Base-by-base conservation (phyloP, 2,329 filamentous ascomycete species). In the Fusarium gaditjirri region DNA sequence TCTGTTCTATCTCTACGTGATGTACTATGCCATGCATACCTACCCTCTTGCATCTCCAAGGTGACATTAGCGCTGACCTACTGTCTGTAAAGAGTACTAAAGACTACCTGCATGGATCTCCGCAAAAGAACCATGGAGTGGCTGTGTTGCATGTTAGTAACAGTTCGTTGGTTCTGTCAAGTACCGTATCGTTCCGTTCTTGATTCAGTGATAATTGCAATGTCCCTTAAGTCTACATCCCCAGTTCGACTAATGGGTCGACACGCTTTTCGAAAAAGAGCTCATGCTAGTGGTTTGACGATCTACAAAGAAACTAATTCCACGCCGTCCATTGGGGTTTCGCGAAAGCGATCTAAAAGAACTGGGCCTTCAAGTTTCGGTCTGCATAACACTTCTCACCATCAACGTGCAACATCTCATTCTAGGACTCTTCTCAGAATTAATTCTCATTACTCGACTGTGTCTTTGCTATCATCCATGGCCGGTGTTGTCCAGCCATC, bases 391-490 rank as follows among this genome's bases (percentile, higher is more conserved):
- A 44, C 35, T 55, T 44, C 42, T 29, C 42, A 42, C 33, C 39
- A 39, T 33, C 47, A 49, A 33, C 58, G 41, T 31, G 38, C 19
- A 35, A 36, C 38, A 25, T 39, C 54, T 33, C 33, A 55, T 14
- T 38, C 35, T 42, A 39, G 52, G 35, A 55, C 33, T 39, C 27
- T 36, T 43, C 23, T 56, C 29, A 43, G 19, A 14, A 33, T 35
- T 14, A 39, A 36, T 36, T 41, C 52, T 55, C 31, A 47, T 47
- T 61, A 50, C 57, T 65, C 61, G 29, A 53, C 70, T 33, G n/a
- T 61, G 13, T 52, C 55, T 25, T 38, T 55, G 43, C 35, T 42
- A 23, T 41, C 42, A 63, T 65, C 55, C 29, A 77, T 77, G 73
- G 75, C 67, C n/a, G 25, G 53, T 63, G 63, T 41, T 38, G 31